phyloP scores from a whole-genome alignment of 495 filamentous ascomycete species.

The Pseudoneurospora amorphoporcata region DNA sequence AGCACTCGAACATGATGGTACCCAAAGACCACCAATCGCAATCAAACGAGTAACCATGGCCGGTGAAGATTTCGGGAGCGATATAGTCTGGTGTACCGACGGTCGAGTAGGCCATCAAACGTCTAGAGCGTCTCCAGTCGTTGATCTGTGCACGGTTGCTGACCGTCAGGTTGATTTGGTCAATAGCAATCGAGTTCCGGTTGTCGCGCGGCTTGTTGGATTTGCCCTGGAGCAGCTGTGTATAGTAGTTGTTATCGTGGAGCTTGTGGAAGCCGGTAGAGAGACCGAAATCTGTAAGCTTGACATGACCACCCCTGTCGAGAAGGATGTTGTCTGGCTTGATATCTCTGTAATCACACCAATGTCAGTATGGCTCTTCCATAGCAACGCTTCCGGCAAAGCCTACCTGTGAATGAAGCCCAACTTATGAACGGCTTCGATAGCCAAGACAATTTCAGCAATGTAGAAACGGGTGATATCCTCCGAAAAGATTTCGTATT shows the following conservation, averaged over 20 bases:
- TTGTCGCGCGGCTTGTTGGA: constrained; percentile 62
- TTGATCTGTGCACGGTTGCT: constrained; percentile 95
- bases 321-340: constrained; percentile 98
- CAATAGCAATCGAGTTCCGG: constrained; percentile 84
- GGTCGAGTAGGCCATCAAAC: constrained; percentile 94
- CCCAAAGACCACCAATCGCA: constrained; percentile 99
- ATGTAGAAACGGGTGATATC: constrained; percentile 99
- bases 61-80: constrained; percentile 94
- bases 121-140: constrained; percentile 92
- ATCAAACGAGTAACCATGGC: constrained; percentile 86
- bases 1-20: constrained; percentile 99
- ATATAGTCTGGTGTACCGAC: constrained; percentile 99
- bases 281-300: constrained; percentile 95
- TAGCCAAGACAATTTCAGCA: constrained; percentile 93
- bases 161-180: constrained; percentile 97
- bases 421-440: constrained; percentile 94
- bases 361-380: neutral
- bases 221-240: constrained; percentile 77
- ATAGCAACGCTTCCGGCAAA: neutral
- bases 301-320: constrained; percentile 91
- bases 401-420: constrained; percentile 94
- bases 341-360: constrained; percentile 61
- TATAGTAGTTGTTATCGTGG: constrained; percentile 97
- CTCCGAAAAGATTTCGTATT: constrained; percentile 98
- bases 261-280: constrained; percentile 97